Base-by-base conservation (phyloP, 768 basidiomycete genomes). In the Holtermannia corniformis region DNA sequence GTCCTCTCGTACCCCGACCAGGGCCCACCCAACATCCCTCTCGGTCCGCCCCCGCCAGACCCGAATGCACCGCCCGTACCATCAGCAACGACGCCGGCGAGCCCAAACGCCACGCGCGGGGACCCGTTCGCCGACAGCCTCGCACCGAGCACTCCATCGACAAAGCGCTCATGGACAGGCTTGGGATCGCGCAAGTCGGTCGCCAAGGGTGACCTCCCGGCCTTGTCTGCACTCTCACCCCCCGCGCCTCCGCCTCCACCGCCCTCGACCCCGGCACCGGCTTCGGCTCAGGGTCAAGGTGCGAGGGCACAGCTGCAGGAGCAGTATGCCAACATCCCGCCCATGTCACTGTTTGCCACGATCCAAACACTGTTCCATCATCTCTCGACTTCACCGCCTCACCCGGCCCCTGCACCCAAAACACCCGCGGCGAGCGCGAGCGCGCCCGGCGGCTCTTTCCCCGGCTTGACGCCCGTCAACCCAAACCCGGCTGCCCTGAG, bases 351-450 rank as follows among this genome's bases (percentile, higher is more conserved):
- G 46, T 86, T 93, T 67, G 85, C 89, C 40, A 90, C 95, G 23
- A 81, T 99, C 42, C 88, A 88, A 56, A 86, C 92, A n/a, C 76
- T 99, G 22, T 99, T 89, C 72, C 46, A 61, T 10, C 69, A 72
- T 49, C 54, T 72, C 68, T 81, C 26, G 76, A 85, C 67, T 88
- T 96, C 67, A 3, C 63, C 66, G 2, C 65, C 72, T 10, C 72
- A 69, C 85, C 54, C 85, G 86, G 68, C 85, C 12, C 57, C 65
- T 1, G 54, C 56, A 83, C 32, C 32, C 32, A 3, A 75, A 77
- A 20, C 81, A 85, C 69, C 60, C 1, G 55, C 45, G 16, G 49
- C 50, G 21, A 23, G 32, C 21, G 55, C 42, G 3, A 26, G 53
- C 1, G 49, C 50, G 20, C 40, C 45, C n/a, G 57, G 53, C 4